phyloP scores from a whole-genome alignment of 2,329 filamentous ascomycete species.

The Pezizomycotina sp. region DNA sequence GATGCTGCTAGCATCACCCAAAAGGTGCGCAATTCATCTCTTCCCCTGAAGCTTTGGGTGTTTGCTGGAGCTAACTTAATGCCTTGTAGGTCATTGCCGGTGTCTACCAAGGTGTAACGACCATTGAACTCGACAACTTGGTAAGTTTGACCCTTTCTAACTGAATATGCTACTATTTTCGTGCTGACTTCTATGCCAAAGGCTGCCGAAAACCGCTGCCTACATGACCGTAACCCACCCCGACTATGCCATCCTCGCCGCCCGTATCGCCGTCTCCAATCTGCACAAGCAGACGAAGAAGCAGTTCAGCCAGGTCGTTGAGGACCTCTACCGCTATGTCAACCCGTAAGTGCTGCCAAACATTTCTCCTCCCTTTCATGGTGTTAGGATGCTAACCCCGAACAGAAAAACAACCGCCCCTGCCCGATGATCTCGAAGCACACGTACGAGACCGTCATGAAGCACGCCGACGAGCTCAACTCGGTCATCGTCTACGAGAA shows the following conservation, averaged over 20 bases:
- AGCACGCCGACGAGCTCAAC: conserved; percentile 91
- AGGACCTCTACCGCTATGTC: conserved; percentile 85
- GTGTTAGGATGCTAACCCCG: not conserved
- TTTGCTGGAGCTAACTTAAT: not conserved
- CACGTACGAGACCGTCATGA: conserved; percentile 86
- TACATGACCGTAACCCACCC: conserved; percentile 99
- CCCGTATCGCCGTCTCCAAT: conserved; percentile 96
- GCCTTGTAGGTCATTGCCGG: conserved; percentile 62
- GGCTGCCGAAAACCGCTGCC: conserved; percentile 94
- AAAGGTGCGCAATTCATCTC: conserved; percentile 37
- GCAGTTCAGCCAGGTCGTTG: conserved; percentile 91
- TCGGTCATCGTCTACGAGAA: conserved; percentile 98
- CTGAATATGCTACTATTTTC: conserved; percentile 1
- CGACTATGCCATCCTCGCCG: conserved; percentile 95
- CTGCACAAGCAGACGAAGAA: conserved; percentile 99
- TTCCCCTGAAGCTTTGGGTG: not conserved
- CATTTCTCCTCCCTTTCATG: not conserved
- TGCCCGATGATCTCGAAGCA: conserved; percentile 91
- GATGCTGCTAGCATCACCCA: conserved; percentile 96
- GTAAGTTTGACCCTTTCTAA: conserved; percentile 39
- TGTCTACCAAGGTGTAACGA: conserved; percentile 96
- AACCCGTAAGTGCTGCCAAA: conserved; percentile 45
- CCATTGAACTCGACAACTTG: conserved; percentile 87
- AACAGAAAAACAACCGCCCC: conserved; percentile 51
- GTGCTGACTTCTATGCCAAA: conserved; percentile 31